Percentiles rank a stretch among this genome's conserved stretches.
phyloP scores from a whole-genome alignment of 1,284 basidiomycete genomes.

The Heterobasidion occidentale region DNA sequence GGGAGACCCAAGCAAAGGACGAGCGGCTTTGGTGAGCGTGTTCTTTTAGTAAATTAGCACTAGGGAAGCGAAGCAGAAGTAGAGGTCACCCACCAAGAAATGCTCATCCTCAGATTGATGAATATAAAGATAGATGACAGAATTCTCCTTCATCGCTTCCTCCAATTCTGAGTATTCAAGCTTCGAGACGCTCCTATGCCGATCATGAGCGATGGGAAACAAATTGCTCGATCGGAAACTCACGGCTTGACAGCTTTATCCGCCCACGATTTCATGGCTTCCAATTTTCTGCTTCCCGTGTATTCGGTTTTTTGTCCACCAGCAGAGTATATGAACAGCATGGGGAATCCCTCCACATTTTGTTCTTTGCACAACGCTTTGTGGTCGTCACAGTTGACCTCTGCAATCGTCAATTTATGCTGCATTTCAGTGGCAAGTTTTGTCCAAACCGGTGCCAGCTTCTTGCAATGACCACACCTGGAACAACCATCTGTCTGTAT shows the following conservation, averaged over 20 bases:
- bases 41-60: constrained; percentile 24
- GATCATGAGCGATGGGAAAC: not conserved
- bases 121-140: constrained; percentile 71
- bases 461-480: constrained; percentile 89
- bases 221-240: constrained; percentile 19
- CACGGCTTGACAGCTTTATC: constrained; percentile 61
- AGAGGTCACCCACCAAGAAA: constrained; percentile 31
- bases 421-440: constrained; percentile 66
- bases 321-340: constrained; percentile 56
- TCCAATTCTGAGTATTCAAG: constrained; percentile 49
- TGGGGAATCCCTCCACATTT: constrained; percentile 73
- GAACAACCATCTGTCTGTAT: not conserved
- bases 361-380: constrained; percentile 56
- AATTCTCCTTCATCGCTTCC: constrained; percentile 39
- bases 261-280: constrained; percentile 63
- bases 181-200: constrained; percentile 31
- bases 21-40: constrained; percentile 37
- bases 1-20: constrained; percentile 62
- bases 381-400: constrained; percentile 82
- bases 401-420: constrained; percentile 65
- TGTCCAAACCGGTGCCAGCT: constrained; percentile 74
- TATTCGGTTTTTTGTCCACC: constrained; percentile 57
- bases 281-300: constrained; percentile 57
- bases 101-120: constrained; percentile 38
- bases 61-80: not conserved